Evolutionary conservation across 2,329 filamentous ascomycete species (phyloP).

Genomic region (Aureobasidium zeae): DNA sequence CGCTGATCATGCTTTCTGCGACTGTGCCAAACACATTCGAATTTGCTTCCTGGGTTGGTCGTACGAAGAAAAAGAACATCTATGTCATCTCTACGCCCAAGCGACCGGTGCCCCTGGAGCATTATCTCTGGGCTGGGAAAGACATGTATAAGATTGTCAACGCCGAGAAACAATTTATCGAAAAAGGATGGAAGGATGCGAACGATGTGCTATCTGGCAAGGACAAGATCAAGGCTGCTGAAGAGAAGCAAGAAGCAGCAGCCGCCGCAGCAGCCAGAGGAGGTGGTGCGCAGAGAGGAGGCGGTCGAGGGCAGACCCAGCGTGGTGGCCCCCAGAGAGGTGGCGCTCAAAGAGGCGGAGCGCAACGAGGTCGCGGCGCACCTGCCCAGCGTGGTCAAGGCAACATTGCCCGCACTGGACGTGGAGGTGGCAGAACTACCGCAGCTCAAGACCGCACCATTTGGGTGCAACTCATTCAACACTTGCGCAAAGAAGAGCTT

Average conservation of each 20-base stretch:
- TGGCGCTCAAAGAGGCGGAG: constrained; percentile 40
- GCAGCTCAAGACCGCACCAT: constrained; percentile 91
- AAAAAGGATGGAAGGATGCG: constrained; percentile 90
- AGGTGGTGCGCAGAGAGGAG: constrained; percentile 35
- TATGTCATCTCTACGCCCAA: constrained; percentile 98
- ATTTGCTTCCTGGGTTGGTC: constrained; percentile 95
- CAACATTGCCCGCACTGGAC: constrained; percentile 82
- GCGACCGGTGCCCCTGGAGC: constrained; percentile 85
- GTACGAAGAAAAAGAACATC: constrained; percentile 97
- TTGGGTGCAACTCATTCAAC: constrained; percentile 93
- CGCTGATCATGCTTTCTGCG: constrained; percentile 85
- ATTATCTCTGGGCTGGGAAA: constrained; percentile 93
- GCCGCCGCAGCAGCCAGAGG: constrained; percentile 44
- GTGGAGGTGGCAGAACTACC: constrained; percentile 76
- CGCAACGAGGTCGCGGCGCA: constrained; percentile 47
- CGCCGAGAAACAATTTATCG: constrained; percentile 80
- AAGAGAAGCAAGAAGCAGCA: constrained; percentile 39
- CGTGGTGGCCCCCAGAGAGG: constrained; percentile 41
- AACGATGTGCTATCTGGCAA: constrained; percentile 72
- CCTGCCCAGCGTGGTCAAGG: constrained; percentile 53
- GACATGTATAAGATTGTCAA: constrained; percentile 91
- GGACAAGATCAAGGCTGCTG: constrained; percentile 58
- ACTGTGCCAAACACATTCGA: constrained; percentile 97
- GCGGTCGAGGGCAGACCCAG: constrained; percentile 44
- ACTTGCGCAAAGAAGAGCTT: constrained; percentile 74